Conservation (phyloP, 495 filamentous ascomycete species). For the Astrothelium subdiscretum region DNA sequence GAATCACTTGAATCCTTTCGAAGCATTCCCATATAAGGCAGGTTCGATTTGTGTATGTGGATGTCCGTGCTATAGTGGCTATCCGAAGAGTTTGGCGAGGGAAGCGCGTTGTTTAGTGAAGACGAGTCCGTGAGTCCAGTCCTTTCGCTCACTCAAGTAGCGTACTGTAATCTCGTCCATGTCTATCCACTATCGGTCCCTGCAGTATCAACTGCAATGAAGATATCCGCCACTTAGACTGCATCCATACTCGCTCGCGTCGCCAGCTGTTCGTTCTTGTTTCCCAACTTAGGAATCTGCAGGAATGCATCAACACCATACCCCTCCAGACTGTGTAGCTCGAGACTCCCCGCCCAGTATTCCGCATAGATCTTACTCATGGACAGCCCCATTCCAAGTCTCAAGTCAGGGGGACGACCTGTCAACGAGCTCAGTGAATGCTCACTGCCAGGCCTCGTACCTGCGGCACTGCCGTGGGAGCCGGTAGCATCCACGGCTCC, state of each 20-base stretch:
- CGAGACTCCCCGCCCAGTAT: slow-evolving; percentile 92
- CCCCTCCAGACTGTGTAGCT: slow-evolving; percentile 86
- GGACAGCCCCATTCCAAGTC: slow-evolving; percentile 86
- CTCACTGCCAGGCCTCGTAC: background rate
- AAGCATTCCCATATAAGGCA: too few relatives aligned
- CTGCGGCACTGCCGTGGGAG: slow-evolving; percentile 19
- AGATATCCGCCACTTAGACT: slow-evolving; percentile 53
- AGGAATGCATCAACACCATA: slow-evolving; percentile 97
- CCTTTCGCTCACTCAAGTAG: too few relatives aligned
- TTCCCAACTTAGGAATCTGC: slow-evolving; percentile 93
- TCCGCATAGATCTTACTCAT: slow-evolving; percentile 94
- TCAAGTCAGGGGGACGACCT: slow-evolving; percentile 71
- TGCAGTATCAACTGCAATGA: too few relatives aligned
- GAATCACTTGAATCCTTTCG: too few relatives aligned
- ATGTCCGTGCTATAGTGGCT: too few relatives aligned
- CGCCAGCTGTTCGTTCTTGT: slow-evolving; percentile 94
- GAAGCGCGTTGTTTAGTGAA: too few relatives aligned
- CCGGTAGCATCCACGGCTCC: slow-evolving; percentile 11
- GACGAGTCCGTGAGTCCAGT: too few relatives aligned
- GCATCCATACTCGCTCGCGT: slow-evolving; percentile 83
- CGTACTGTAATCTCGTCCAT: too few relatives aligned
- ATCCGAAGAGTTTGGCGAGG: too few relatives aligned
- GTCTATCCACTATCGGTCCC: too few relatives aligned
- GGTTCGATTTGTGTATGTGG: too few relatives aligned
- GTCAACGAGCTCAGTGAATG: slow-evolving; percentile 65